Evolutionary conservation across 2,329 filamentous ascomycete genomes (phyloP).

Genomic region (Huntiella decipiens): DNA sequence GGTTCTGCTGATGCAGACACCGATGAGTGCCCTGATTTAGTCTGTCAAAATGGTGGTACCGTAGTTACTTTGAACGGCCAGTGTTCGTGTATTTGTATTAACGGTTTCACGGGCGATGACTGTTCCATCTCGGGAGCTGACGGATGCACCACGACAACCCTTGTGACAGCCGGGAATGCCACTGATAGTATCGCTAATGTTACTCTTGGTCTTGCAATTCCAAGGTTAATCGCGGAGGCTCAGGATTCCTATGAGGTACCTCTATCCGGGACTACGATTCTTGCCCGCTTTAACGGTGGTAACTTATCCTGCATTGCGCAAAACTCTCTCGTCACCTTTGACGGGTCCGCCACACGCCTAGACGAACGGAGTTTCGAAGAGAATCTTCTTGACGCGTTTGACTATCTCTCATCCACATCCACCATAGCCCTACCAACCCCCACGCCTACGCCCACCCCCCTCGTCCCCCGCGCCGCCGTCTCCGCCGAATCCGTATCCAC

Average conservation of each 20-base stretch:
- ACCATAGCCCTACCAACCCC: neutral
- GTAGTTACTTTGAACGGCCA: conserved; percentile 46
- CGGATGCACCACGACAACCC: conserved; percentile 34
- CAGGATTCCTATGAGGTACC: conserved; percentile 55
- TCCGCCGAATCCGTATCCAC: neutral
- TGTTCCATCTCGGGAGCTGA: conserved; percentile 28
- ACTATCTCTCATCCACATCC: conserved; percentile 1
- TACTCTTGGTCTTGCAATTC: conserved; percentile 63
- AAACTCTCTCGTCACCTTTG: conserved; percentile 76
- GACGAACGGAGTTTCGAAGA: conserved; percentile 16
- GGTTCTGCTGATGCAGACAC: conserved; percentile 20
- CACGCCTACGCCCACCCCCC: neutral
- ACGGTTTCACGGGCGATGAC: conserved; percentile 54
- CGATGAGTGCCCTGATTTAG: conserved; percentile 38
- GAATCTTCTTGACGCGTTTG: conserved; percentile 1
- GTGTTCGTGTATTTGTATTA: conserved; percentile 76
- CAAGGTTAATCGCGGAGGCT: conserved; percentile 49
- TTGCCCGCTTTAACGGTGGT: conserved; percentile 56
- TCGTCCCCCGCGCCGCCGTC: conserved; percentile 1
- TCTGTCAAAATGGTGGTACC: conserved; percentile 64
- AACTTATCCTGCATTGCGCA: conserved; percentile 67
- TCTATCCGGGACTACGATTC: conserved; percentile 47
- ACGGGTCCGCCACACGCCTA: conserved; percentile 30
- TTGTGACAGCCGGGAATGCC: conserved; percentile 22
- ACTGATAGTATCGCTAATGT: conserved; percentile 37